These are phyloP conservation scores for Tylopilus felleus DNA, from an alignment of 768 basidiomycete genomes.

Conservation along the genomic window DNA sequence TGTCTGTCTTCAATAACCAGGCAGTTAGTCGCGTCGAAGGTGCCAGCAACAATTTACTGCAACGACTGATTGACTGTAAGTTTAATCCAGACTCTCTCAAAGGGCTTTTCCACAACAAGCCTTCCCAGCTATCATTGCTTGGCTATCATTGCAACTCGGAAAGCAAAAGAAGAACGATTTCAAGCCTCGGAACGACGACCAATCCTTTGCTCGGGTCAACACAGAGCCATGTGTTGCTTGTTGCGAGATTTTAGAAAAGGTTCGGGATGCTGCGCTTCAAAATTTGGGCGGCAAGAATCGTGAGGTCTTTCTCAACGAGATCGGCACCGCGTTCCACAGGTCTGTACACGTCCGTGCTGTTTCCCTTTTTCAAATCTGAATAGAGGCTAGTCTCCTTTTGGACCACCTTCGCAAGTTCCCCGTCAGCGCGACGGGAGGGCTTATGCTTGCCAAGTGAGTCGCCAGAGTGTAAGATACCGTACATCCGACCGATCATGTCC, in stretches of 20 bases:
- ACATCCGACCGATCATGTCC: background rate
- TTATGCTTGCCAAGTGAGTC: constrained; percentile 95
- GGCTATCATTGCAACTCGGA: constrained; percentile 70
- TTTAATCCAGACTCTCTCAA: background rate
- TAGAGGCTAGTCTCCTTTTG: constrained; percentile 63
- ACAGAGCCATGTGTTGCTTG: constrained; percentile 89
- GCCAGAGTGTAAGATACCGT: background rate
- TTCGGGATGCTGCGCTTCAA: constrained; percentile 70
- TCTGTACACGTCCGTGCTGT: constrained; percentile 20
- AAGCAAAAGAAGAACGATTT: constrained; percentile 97
- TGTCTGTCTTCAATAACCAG: constrained; percentile 89
- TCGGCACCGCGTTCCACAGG: constrained; percentile 95
- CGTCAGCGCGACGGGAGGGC: constrained; percentile 92
- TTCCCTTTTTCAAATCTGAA: constrained; percentile 11
- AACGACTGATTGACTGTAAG: constrained; percentile 80
- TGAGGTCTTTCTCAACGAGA: constrained; percentile 88
- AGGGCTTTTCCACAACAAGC: background rate
- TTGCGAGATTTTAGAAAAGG: constrained; percentile 80
- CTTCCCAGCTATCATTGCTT: constrained; percentile 60
- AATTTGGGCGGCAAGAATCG: constrained; percentile 89
- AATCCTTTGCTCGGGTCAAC: constrained; percentile 90
- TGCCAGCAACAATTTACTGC: constrained; percentile 73
- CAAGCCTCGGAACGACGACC: constrained; percentile 93
- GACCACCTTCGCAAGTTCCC: constrained; percentile 97
- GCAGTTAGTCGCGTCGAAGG: constrained; percentile 82